Base-by-base conservation (phyloP, 768 basidiomycete genomes). In the Boletus huronensis region DNA sequence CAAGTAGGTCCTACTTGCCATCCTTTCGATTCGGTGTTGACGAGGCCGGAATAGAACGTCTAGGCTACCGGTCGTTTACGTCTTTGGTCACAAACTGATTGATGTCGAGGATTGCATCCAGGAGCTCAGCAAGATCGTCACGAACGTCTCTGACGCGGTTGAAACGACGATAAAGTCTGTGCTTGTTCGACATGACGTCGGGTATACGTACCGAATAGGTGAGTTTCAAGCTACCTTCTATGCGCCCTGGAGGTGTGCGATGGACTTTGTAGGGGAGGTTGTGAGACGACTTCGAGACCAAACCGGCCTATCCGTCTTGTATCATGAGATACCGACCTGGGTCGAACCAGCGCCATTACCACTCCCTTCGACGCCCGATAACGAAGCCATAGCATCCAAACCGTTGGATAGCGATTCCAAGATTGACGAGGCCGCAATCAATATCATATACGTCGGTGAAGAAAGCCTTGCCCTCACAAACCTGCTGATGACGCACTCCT, bases 11-110 rank as follows among this genome's bases (percentile, higher is more conserved):
- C 25, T 38, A 6, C 3, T 21, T 44, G 7, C 10, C 14, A 5
- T 10, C 5, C 21, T 3, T 21, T 25, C 19, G 3, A 25, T 39
- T 13, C 1, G 16, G 25, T 23, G 9, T 38, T 42, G 46, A 65
- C 38, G 44, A 48, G n/a, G 29, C 1, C 29, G 36, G 35, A 19
- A 34, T 53, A 97, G 95, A 59, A 89, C 90, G 11, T 90, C 89
- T 23, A 83, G 93, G 16, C 71, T 98, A 0, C 93, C 95, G 0
- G 89, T 94, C 3, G 81, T 94, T 31, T 98, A 96, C 68, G 83
- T 98, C 34, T 93, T 98, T 64, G 93, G 93, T 0, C 85, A 86
- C 61, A 84, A 85, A 53, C 58, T 72, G 0, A 70, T 97, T 32
- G 82, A 92, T 57, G 67, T 82, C 1, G 69, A 75, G 4, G 66